These are phyloP conservation scores for Scytalidium lignicola DNA, from an alignment of 2,329 filamentous ascomycete species.

Conservation along the genomic window DNA sequence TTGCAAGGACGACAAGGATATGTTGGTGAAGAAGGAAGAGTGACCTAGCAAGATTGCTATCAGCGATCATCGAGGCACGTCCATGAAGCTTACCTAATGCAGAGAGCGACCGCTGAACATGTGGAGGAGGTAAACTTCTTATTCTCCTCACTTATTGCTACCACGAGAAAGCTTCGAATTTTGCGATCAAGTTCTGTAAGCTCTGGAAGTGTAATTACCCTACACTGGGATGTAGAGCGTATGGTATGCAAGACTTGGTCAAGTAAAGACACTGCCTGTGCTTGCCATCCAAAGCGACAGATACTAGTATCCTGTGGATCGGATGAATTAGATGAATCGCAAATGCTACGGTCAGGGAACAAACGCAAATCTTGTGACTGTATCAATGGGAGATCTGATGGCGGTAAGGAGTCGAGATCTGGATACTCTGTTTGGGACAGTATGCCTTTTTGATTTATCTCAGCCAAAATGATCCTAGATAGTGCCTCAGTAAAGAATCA, in stretches of 20 bases:
- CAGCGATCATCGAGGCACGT: not conserved
- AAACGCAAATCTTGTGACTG: not conserved
- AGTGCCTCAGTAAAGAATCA: too few relatives aligned
- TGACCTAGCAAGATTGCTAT: not conserved
- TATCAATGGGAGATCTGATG: not conserved
- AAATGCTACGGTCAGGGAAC: too few relatives aligned
- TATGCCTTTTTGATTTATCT: not conserved
- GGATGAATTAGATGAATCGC: too few relatives aligned
- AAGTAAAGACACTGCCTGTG: not conserved
- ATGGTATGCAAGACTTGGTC: not conserved
- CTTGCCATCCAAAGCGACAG: not conserved
- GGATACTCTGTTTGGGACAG: not conserved
- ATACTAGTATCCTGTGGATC: not conserved
- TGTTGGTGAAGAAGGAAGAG: not conserved
- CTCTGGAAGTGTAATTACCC: not conserved
- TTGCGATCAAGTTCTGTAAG: not conserved
- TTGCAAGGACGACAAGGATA: not conserved
- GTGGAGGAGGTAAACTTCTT: not conserved
- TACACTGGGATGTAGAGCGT: not conserved
- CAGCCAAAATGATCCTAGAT: not conserved
- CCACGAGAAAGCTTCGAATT: not conserved
- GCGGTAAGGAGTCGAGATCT: not conserved
- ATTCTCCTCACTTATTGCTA: not conserved
- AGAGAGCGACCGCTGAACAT: not conserved
- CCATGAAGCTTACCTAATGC: not conserved